Evolutionary conservation across 2,329 filamentous ascomycete species (phyloP), one percentile per base, ranked within the genome.

Genomic region (Penicillium sp.): DNA sequence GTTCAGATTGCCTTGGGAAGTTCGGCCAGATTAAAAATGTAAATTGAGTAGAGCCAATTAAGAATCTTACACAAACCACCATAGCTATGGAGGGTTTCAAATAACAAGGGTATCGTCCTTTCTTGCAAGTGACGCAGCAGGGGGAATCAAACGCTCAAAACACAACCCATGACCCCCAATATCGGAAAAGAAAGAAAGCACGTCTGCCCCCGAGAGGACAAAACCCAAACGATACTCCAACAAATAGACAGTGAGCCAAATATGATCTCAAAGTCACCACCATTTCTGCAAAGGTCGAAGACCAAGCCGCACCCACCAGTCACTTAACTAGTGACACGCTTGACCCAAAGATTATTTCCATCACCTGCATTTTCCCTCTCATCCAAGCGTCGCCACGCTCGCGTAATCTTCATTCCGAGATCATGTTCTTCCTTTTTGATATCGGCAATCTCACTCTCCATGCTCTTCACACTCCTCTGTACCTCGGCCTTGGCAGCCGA

Each of bases 361-460:
- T 72, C 71, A 31, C 73, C 72, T 51, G 70, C 71, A 22, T 60
- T 61, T 43, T 75, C 70, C 48, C 88, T 82, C 59, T 87, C 83
- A 64, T 92, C 88, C 62, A 86, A 80, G 45, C 89, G 82, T 76
- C 90, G 92, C 74, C 89, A 88, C 9, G 88, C 87, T 21, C 88
- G 79, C 68, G 90, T 84, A 50, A 94, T 77, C 71, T 86, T 87
- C 64, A 94, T 75, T 1, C 90, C 90, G 40, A 92, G 75, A 52
- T 94, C 89, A 66, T 93, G 88, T 72, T 92, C 88, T 71, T 93
- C 86, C 59, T 85, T 81, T 71, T 85, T 83, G 24, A 94, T 83
- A 58, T 92, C 88, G 3, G 86, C 83, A 34, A 93, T 79, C 69
- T 92, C 88, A 47, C 75, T 73, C 54, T 82, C 81, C 48, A 92